Evolutionary conservation across 495 filamentous ascomycete species (phyloP).

Genomic region (Xylaria longipes): DNA sequence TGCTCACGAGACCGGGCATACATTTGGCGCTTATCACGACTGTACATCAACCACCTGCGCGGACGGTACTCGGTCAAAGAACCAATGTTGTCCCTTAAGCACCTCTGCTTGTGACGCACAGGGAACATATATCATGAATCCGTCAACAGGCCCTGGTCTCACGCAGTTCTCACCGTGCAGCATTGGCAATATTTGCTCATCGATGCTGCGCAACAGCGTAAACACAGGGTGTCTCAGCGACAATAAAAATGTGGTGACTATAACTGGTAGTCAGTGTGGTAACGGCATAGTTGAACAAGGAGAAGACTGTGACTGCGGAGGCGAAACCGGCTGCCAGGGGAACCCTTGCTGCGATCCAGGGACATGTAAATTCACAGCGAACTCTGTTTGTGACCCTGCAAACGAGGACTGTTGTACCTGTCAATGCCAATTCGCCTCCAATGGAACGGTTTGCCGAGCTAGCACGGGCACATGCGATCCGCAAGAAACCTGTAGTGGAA

Average conservation of each 20-base stretch:
- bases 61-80: conserved; percentile 62
- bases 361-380: conserved; percentile 85
- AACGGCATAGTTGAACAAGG: conserved; percentile 96
- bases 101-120: conserved; percentile 73
- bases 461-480: conserved; percentile 84
- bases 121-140: conserved; percentile 92
- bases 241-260: conserved; percentile 85
- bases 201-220: conserved; percentile 79
- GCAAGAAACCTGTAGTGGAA: conserved; percentile 81
- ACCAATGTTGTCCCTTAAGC: conserved; percentile 87
- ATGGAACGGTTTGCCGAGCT: conserved; percentile 75
- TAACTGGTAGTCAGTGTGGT: conserved; percentile 85
- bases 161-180: conserved; percentile 84
- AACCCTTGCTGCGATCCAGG: conserved; percentile 84
- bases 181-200: conserved; percentile 95
- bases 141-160: conserved; percentile 75
- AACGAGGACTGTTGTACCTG: conserved; percentile 88
- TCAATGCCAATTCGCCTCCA: conserved; percentile 73
- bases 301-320: conserved; percentile 97
- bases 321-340: conserved; percentile 67
- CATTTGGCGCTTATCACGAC: conserved; percentile 95
- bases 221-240: conserved; percentile 76
- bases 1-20: conserved; percentile 94
- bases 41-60: conserved; percentile 73
- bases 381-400: conserved; percentile 82